phyloP scores from a whole-genome alignment of 2,329 filamentous ascomycete species.

The Diaporthe sp. region DNA sequence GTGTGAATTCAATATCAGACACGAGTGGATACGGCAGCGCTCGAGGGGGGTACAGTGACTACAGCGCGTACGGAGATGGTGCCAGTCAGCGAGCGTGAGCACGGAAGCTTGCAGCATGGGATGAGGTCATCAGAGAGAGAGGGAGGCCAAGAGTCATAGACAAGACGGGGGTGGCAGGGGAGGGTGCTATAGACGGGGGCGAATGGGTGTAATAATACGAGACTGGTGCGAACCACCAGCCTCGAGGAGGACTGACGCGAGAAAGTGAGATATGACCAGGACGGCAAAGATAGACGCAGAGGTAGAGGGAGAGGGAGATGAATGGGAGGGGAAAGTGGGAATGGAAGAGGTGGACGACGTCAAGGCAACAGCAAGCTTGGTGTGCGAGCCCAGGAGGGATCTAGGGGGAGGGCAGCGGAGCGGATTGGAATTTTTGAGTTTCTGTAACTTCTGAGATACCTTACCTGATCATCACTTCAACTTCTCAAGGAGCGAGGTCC shows the following conservation, averaged over 20 bases:
- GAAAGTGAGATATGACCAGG: constrained; percentile 26
- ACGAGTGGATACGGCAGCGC: constrained; percentile 38
- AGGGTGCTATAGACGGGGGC: constrained; percentile 17
- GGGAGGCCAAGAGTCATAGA: constrained; percentile 17
- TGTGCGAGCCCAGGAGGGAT: background rate
- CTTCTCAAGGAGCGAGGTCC: background rate
- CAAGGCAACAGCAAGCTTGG: constrained; percentile 37
- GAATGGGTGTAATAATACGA: constrained; percentile 33
- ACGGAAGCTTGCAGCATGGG: background rate
- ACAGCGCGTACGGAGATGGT: constrained; percentile 40
- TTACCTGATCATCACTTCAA: constrained; percentile 29
- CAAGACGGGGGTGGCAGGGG: constrained; percentile 12
- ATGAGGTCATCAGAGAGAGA: constrained; percentile 20
- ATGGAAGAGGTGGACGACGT: background rate
- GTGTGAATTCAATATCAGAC: constrained; percentile 41
- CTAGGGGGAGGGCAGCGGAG: background rate
- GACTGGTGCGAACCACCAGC: constrained; percentile 15
- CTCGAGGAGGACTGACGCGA: background rate
- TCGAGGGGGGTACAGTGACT: constrained; percentile 39
- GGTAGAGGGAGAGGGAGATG: background rate
- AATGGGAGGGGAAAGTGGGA: background rate
- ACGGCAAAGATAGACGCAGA: background rate
- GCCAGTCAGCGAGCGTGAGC: constrained; percentile 41
- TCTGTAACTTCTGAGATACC: constrained; percentile 37
- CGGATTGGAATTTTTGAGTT: constrained; percentile 22